phyloP scores from a whole-genome alignment of 129 eudicot genomes.

The Deinandra increscens region DNA sequence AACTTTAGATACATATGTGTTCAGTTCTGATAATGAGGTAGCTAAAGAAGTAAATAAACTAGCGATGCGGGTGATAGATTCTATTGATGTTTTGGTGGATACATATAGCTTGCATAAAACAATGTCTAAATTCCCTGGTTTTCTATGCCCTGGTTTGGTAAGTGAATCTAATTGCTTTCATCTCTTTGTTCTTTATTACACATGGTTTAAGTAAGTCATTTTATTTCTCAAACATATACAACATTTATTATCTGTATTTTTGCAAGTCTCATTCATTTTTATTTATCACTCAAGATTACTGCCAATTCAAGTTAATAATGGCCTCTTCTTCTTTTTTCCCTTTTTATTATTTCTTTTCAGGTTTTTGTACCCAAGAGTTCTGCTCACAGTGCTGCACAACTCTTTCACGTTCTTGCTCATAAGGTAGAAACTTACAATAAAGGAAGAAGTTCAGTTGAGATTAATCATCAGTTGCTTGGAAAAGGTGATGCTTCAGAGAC shows the following conservation, averaged over 20 bases:
- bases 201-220: neutral
- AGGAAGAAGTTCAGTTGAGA: slow-evolving; percentile 36
- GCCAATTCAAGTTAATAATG: neutral
- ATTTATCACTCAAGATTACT: slow-evolving; percentile 5
- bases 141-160: slow-evolving; percentile 59
- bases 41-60: slow-evolving; percentile 49
- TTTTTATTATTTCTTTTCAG: slow-evolving; percentile 29
- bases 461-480: slow-evolving; percentile 48
- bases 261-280: slow-evolving; percentile 7
- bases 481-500: slow-evolving; percentile 46
- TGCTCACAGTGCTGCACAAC: slow-evolving; percentile 24
- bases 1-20: slow-evolving; percentile 34
- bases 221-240: neutral
- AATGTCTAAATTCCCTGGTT: slow-evolving; percentile 44
- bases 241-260: slow-evolving; percentile 5
- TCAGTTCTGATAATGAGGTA: slow-evolving; percentile 63
- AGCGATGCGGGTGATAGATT: slow-evolving; percentile 40
- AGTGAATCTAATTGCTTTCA: slow-evolving; percentile 27
- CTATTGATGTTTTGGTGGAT: slow-evolving; percentile 42
- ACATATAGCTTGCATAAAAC: slow-evolving; percentile 36
- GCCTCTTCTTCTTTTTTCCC: neutral
- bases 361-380: slow-evolving; percentile 56
- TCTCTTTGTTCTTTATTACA: slow-evolving; percentile 9
- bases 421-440: slow-evolving; percentile 21
- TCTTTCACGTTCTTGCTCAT: slow-evolving; percentile 35